Base-by-base conservation (phyloP, 140 eudicot genomes). In the Flaveria floridana region DNA sequence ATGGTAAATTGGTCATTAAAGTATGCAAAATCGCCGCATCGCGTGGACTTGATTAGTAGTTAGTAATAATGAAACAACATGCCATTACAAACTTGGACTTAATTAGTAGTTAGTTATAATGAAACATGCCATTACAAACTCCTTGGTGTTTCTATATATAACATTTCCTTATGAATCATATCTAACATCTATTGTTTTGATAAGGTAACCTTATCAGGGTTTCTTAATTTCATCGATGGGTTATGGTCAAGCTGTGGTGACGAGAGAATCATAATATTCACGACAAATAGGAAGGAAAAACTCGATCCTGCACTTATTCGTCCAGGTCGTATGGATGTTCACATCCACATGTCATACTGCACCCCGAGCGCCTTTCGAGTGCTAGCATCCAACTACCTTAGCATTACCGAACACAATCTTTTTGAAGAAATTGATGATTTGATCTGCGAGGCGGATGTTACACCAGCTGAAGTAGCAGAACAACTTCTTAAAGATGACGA, bases 201-300 rank as follows among this genome's bases (percentile, higher is more conserved):
- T 15, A 23, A 74, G 78, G 59, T 74, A 61, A 74, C 79, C 11
- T 19, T 74, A 4, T 85, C 87, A 0, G 89, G 89, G 16, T 69
- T 86, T 48, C 81, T 86, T 56, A 86, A 86, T 75, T 86, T 86
- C 81, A 84, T 86, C 1, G 91, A 86, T 6, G 91, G 88, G 10
- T 81, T 86, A 25, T 86, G 91, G 91, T 86, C 91, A 21, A 86
- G 91, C 58, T 86, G 91, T 67, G 88, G 88, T 0, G 85, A 84
- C 20, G 88, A 86, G 50, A 78, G 91, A 7, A 84, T 86, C 57
- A 86, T 86, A 70, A 65, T 86, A 1, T 84, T 86, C 85, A 86
- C 88, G 1, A 86, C 91, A 39, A 86, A 86, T 66, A 68, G 85
- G 78, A 81, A 71, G 68, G 91, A 84, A 34, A 84, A 77, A 70